A percentile compares a stretch with the other conserved stretches of the same genome.
Conservation (phyloP, 2,329 filamentous ascomycete species). For the Cadophora sp. region DNA sequence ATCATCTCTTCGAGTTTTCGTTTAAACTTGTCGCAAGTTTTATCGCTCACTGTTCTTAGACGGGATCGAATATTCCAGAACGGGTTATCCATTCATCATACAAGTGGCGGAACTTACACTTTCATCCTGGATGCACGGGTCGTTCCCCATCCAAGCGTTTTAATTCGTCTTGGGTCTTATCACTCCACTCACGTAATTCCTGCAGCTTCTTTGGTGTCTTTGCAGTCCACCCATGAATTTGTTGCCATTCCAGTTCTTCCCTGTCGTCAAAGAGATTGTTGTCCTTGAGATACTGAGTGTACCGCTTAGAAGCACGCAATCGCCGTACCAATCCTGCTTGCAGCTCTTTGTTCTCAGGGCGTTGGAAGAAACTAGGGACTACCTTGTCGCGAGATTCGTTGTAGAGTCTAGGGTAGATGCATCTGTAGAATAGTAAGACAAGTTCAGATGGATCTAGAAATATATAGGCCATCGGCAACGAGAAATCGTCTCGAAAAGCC, state of each 20-base stretch:
- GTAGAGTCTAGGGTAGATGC: background rate
- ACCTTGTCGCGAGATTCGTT: slow-evolving; percentile 4
- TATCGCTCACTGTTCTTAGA: background rate
- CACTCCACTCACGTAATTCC: slow-evolving; percentile 7
- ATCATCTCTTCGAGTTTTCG: background rate
- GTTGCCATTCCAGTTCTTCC: slow-evolving; percentile 1
- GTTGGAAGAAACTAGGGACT: slow-evolving; percentile 7
- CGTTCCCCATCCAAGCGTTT: background rate
- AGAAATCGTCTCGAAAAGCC: slow-evolving; percentile 8
- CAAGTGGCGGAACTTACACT: background rate
- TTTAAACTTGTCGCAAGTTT: background rate
- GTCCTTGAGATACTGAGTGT: slow-evolving; percentile 8
- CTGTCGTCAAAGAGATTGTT: slow-evolving; percentile 7
- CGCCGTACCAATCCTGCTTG: background rate
- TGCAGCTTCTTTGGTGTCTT: slow-evolving; percentile 10
- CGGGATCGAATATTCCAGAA: background rate
- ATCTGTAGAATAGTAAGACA: slow-evolving; percentile 4
- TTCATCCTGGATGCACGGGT: background rate
- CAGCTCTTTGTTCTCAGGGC: background rate
- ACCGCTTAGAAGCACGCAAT: background rate
- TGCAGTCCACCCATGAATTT: background rate
- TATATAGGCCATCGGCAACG: slow-evolving; percentile 12
- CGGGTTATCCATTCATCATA: background rate
- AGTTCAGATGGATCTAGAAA: slow-evolving; percentile 4
- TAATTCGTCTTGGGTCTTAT: slow-evolving; percentile 8